Conservation (phyloP, 805 yeast genomes). For the Spathaspora girioi region DNA sequence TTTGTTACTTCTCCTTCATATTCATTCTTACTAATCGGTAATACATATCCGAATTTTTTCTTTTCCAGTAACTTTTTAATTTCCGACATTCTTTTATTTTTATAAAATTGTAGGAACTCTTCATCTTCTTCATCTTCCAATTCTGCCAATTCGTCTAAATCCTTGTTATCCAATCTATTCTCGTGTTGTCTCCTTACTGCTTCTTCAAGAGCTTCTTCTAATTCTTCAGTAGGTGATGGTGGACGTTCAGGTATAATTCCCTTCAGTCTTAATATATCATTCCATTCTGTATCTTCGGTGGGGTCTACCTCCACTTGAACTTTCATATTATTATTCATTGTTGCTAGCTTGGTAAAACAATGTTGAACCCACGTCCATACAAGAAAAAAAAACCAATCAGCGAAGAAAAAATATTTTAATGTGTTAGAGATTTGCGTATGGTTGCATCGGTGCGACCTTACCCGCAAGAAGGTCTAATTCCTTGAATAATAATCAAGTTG, state of each 20-base stretch:
- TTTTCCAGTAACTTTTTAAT: conserved; percentile 55
- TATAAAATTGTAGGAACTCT: conserved; percentile 77
- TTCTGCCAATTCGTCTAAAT: conserved; percentile 78
- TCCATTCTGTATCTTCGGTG: conserved; percentile 98
- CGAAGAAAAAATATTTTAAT: background rate
- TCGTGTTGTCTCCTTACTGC: conserved; percentile 79
- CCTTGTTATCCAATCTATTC: conserved; percentile 73
- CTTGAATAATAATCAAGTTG: too few relatives aligned
- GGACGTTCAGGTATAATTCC: conserved; percentile 93
- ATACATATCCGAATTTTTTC: conserved; percentile 69
- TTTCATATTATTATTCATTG: conserved; percentile 31
- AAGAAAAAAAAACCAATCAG: background rate
- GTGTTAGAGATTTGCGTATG: background rate
- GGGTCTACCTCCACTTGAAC: conserved; percentile 89
- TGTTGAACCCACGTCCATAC: background rate
- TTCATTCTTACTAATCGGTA: conserved; percentile 81
- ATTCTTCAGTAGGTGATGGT: conserved; percentile 79
- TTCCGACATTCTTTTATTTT: conserved; percentile 74
- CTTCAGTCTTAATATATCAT: conserved; percentile 83
- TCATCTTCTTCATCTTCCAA: conserved; percentile 93
- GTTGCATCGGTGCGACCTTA: background rate
- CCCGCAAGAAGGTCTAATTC: background rate
- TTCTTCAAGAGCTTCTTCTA: conserved; percentile 85
- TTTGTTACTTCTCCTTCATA: conserved; percentile 82
- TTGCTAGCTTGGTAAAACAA: background rate